Conservation (phyloP, 208 protist genomes). For the Crithidia sp. region DNA sequence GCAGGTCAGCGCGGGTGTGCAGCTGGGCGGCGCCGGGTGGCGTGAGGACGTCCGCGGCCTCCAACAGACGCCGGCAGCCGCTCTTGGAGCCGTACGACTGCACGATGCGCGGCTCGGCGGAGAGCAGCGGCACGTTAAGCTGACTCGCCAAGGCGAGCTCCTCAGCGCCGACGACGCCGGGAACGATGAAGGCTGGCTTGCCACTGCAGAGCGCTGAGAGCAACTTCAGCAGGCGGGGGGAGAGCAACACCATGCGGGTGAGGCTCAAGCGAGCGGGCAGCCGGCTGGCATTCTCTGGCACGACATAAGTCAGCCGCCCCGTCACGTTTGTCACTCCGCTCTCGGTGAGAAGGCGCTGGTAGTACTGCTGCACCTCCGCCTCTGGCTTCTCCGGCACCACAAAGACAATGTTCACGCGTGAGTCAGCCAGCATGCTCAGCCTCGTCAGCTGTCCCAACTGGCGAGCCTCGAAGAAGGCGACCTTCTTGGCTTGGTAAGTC, state of each 20-base stretch:
- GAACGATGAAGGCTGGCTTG: slow-evolving; percentile 80
- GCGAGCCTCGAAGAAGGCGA: slow-evolving; percentile 79
- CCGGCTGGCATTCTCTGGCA: slow-evolving; percentile 77
- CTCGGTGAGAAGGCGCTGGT: slow-evolving; percentile 67
- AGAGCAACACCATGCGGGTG: slow-evolving; percentile 74
- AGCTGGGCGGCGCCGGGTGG: slow-evolving; percentile 69
- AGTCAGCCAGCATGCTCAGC: slow-evolving; percentile 78
- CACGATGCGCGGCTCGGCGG: slow-evolving; percentile 73
- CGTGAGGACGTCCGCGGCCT: slow-evolving; percentile 77
- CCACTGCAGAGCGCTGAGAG: slow-evolving; percentile 68
- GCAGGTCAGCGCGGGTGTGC: slow-evolving; percentile 54
- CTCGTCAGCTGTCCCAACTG: slow-evolving; percentile 88
- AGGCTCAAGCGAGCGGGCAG: slow-evolving; percentile 79
- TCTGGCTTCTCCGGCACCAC: slow-evolving; percentile 82
- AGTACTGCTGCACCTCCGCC: slow-evolving; percentile 83
- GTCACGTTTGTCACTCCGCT: slow-evolving; percentile 59
- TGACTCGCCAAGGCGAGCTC: slow-evolving; percentile 83
- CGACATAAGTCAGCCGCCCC: slow-evolving; percentile 75
- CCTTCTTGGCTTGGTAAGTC: slow-evolving; percentile 70
- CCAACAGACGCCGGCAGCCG: slow-evolving; percentile 73
- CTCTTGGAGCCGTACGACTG: slow-evolving; percentile 89
- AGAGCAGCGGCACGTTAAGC: slow-evolving; percentile 88
- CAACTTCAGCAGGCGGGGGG: slow-evolving; percentile 81
- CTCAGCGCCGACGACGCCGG: slow-evolving; percentile 84
- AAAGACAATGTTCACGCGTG: slow-evolving; percentile 82